Evolutionary conservation across 169 alveolate species (phyloP).

Genomic region (Cryptosporidium bovis): DNA sequence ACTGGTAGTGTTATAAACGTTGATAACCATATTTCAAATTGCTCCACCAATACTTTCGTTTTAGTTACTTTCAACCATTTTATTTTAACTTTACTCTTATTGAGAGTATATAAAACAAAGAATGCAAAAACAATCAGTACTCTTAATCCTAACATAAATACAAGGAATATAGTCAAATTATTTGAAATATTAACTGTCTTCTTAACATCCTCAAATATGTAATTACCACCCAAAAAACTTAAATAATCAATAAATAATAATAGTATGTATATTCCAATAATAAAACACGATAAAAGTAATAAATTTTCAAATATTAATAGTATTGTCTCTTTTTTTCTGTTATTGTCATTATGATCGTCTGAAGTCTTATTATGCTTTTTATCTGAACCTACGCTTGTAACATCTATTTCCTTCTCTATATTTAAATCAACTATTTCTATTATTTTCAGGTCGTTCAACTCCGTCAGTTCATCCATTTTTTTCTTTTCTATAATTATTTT

Average conservation of each 20-base stretch:
- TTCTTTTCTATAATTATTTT: too few relatives aligned
- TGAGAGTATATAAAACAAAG: constrained; percentile 7
- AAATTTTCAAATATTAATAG: constrained; percentile 14
- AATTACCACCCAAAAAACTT: not conserved
- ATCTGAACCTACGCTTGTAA: not conserved
- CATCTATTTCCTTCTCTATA: constrained; percentile 3
- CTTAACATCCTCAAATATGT: not conserved
- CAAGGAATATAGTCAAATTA: constrained; percentile 13
- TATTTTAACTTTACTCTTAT: constrained; percentile 9
- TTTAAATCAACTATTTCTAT: not conserved
- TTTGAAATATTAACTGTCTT: not conserved
- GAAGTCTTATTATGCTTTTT: not conserved
- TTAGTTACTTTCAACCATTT: constrained; percentile 23
- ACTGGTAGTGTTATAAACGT: constrained; percentile 33
- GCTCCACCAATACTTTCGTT: constrained; percentile 39
- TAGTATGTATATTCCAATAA: constrained; percentile 18
- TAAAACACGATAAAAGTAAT: not conserved
- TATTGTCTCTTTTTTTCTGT: constrained; percentile 8
- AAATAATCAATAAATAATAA: not conserved
- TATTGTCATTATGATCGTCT: not conserved
- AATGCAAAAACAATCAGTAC: not conserved
- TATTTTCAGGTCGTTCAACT: not conserved
- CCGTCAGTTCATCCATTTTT: not conserved
- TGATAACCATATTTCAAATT: constrained; percentile 32
- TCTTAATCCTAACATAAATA: not conserved